Base-by-base conservation (phyloP, 208 protist genomes). In the Acanthamoeba castellanii region DNA sequence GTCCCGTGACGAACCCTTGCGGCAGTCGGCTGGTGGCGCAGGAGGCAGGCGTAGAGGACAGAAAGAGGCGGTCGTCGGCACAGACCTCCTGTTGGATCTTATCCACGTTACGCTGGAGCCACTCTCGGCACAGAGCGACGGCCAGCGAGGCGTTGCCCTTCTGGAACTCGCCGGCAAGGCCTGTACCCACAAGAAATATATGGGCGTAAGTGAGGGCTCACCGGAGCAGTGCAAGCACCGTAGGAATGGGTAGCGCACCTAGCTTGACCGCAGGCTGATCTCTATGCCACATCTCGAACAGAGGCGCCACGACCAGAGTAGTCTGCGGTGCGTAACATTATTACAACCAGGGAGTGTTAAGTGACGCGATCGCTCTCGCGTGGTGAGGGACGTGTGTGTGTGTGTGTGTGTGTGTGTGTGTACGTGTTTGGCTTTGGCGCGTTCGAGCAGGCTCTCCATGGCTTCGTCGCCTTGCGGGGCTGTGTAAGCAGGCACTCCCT, bases 141-240 rank as follows among this genome's bases (percentile, higher is more conserved):
- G 91, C 91, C 9, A 94, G 72, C 25, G 91, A 94, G 11, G 91
- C 91, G 32, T 94, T 94, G 27, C 7, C 20, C 70, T 85, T 37
- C 72, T 94, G 91, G 37, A 94, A 94, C 30, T 85, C 74, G 16
- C 91, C 91, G 8, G 42, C 27, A 3, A 94, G 66, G 30, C 91
- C 91, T 85, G 32, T 13, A 32, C n/a, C 22, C 25, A 66, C 11
- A 16, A 16, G 11, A 5, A 66, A 5, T 5, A 5, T 27, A 3
- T 22, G 32, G 27, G 87, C 74, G 42, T 45, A 50, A 27, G 70
- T 78, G 16, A 42, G 30, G 13, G 14, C n/a, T 27, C 22, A 25
- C 18, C 18, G 18, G 22, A 78, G 11, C 6, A 78, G 11, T 78
- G 68, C 13, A 70, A 32, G 20, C 5, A 18, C 8, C 64, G 16